These are phyloP conservation scores for Lonicera japonica DNA, from an alignment of 129 eudicot genomes.

Conservation along the genomic window DNA sequence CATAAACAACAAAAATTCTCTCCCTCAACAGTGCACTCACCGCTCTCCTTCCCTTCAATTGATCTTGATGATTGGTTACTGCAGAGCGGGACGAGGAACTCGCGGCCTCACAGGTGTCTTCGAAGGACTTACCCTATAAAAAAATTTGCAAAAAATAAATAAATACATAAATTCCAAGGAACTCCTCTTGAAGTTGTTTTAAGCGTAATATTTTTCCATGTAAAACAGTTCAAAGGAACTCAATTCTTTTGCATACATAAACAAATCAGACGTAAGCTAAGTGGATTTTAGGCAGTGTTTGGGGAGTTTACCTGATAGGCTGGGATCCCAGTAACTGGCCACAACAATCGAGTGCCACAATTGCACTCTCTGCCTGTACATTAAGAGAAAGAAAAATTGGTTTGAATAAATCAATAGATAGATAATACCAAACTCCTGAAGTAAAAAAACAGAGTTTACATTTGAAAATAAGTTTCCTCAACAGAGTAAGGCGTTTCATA, in stretches of 20 bases:
- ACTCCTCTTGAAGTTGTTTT: no score
- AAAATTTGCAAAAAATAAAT: not conserved
- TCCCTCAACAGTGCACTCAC: slow-evolving; percentile 26
- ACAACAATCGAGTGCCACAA: slow-evolving; percentile 80
- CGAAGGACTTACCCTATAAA: slow-evolving; percentile 92
- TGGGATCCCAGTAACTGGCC: slow-evolving; percentile 83
- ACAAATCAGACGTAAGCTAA: not conserved
- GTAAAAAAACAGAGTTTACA: not conserved
- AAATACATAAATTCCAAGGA: no score
- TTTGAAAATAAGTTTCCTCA: not conserved
- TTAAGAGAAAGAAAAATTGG: not conserved
- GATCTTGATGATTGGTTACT: slow-evolving; percentile 26
- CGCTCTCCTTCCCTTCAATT: slow-evolving; percentile 13
- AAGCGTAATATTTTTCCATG: no score
- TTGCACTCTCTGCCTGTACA: slow-evolving; percentile 90
- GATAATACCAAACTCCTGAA: no score
- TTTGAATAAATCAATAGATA: no score
- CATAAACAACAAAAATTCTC: slow-evolving; percentile 27
- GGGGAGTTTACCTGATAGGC: slow-evolving; percentile 54
- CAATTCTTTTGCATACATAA: no score
- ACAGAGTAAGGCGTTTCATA: no score
- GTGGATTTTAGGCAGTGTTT: not conserved
- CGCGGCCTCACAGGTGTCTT: slow-evolving; percentile 98
- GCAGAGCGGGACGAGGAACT: slow-evolving; percentile 46
- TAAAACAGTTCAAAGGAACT: no score